These are phyloP conservation scores for Ophiostoma tasmaniense DNA, from an alignment of 2,329 filamentous ascomycete genomes.

Conservation along the genomic window DNA sequence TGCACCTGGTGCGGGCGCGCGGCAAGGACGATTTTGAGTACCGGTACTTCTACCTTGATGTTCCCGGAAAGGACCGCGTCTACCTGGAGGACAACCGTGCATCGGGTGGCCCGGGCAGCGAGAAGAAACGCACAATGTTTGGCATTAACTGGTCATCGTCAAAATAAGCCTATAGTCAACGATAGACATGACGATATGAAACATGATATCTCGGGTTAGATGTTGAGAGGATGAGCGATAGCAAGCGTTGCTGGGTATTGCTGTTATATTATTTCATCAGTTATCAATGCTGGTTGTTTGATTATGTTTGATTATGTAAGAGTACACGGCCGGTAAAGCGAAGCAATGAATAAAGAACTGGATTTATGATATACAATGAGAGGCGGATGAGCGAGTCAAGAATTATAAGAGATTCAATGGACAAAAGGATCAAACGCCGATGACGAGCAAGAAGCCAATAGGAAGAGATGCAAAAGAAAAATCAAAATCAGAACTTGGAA, in stretches of 20 bases:
- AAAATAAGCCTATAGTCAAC: not conserved
- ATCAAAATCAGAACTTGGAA: not conserved
- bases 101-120: slow-evolving; percentile 20
- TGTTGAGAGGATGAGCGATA: not conserved
- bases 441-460: not conserved
- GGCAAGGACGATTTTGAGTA: slow-evolving; percentile 66
- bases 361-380: not conserved
- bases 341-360: slow-evolving; percentile 7
- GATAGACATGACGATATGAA: not conserved
- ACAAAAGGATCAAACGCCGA: not conserved
- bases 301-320: not conserved
- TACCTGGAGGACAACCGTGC: slow-evolving; percentile 50
- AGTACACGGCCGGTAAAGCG: not conserved
- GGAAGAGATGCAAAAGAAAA: not conserved
- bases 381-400: not conserved
- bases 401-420: not conserved
- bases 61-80: slow-evolving; percentile 59
- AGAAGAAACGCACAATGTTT: slow-evolving; percentile 46
- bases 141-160: slow-evolving; percentile 48
- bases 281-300: not conserved
- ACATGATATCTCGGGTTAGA: not conserved
- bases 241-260: not conserved
- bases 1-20: slow-evolving; percentile 66
- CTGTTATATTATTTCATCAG: not conserved
- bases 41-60: slow-evolving; percentile 69